phyloP scores from a whole-genome alignment of 805 yeast species.

The Ogataea pignaliae region DNA sequence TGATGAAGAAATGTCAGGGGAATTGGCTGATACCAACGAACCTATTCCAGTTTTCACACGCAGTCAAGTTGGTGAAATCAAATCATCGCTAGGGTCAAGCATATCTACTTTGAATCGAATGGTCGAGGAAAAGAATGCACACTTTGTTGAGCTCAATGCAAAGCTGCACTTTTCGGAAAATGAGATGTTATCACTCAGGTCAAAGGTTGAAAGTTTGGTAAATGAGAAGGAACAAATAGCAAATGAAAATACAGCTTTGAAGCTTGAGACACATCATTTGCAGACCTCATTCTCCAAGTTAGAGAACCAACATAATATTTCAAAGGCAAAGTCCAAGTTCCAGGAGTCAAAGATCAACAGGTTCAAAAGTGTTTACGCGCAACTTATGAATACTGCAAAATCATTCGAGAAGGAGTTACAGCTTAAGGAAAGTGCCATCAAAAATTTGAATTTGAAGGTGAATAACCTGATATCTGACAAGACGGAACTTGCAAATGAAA shows the following conservation, averaged over 20 bases:
- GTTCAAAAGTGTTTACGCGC: constrained; percentile 14
- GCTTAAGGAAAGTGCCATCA: constrained; percentile 5
- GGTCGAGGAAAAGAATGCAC: constrained; percentile 8
- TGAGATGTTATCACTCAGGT: not conserved
- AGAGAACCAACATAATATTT: constrained; percentile 4
- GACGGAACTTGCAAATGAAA: constrained; percentile 12
- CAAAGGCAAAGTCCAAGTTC: constrained; percentile 9
- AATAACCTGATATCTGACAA: constrained; percentile 24
- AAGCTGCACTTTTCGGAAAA: constrained; percentile 3
- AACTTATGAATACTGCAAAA: constrained; percentile 17
- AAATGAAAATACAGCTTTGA: too few species aligned
- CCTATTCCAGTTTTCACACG: constrained; percentile 13
- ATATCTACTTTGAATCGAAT: constrained; percentile 7
- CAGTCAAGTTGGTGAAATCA: constrained; percentile 19
- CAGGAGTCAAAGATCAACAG: constrained; percentile 16
- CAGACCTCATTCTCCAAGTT: too few species aligned
- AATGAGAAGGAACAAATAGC: too few species aligned
- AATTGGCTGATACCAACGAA: constrained; percentile 9
- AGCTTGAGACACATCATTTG: too few species aligned
- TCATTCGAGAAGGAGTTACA: constrained; percentile 13
- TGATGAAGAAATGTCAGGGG: constrained; percentile 5
- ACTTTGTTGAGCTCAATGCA: constrained; percentile 6
- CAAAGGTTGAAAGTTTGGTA: too few species aligned
- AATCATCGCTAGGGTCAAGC: constrained; percentile 11
- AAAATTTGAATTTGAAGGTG: constrained; percentile 14